Percentiles rank a stretch among this genome's conserved stretches.
These are phyloP conservation scores for Akanthomyces dipterigenus DNA, from an alignment of 2,329 filamentous ascomycete species.

Conservation along the genomic window DNA sequence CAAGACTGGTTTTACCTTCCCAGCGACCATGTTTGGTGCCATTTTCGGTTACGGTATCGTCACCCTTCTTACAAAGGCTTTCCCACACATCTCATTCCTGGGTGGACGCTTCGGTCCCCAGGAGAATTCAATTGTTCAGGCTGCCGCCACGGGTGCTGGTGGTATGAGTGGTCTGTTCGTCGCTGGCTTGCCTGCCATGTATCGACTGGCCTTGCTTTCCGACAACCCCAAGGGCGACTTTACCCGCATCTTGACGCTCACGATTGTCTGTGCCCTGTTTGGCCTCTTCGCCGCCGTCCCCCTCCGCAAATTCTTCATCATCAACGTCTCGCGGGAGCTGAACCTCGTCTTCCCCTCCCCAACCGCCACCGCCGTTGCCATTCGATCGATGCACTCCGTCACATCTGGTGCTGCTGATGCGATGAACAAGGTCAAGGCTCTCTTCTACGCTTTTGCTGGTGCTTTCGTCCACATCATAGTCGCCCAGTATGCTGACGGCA, in stretches of 20 bases:
- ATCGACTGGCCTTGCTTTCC: conserved; percentile 45
- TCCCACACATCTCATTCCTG: conserved; percentile 43
- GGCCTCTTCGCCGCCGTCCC: conserved; percentile 58
- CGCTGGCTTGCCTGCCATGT: conserved; percentile 53
- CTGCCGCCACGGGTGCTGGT: conserved; percentile 52
- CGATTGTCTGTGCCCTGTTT: conserved; percentile 56
- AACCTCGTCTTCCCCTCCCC: conserved; percentile 53
- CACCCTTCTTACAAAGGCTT: conserved; percentile 42
- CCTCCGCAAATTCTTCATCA: conserved; percentile 61
- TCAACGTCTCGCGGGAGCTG: conserved; percentile 55
- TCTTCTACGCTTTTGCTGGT: conserved; percentile 42
- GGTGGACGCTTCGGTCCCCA: conserved; percentile 51
- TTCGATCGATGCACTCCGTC: conserved; percentile 55
- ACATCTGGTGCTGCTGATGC: conserved; percentile 44
- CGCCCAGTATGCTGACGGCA: conserved; percentile 52
- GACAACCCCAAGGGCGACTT: conserved; percentile 48
- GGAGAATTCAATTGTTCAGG: conserved; percentile 57
- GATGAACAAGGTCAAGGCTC: conserved; percentile 49
- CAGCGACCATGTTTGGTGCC: conserved; percentile 42
- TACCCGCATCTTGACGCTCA: conserved; percentile 51
- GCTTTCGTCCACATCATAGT: conserved; percentile 48
- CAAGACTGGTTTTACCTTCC: conserved; percentile 46
- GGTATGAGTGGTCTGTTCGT: conserved; percentile 52
- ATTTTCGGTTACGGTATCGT: conserved; percentile 55
- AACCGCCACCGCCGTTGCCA: conserved; percentile 54